Base-by-base conservation (phyloP, 805 yeast genomes). In the Pichia nakasei region DNA sequence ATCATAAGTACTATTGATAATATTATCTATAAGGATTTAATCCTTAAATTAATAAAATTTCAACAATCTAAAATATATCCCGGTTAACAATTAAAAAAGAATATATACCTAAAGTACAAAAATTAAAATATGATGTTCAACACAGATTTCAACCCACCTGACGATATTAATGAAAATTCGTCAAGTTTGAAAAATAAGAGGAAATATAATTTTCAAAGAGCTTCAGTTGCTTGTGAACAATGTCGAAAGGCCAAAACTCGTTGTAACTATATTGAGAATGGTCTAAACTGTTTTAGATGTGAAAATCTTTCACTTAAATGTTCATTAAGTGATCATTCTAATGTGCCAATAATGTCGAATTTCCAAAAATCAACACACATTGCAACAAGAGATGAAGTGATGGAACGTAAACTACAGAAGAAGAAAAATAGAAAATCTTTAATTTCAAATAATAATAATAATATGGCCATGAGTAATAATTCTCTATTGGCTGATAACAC, bases 221-320 rank as follows among this genome's bases (percentile, higher is more conserved):
- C 56, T 13, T 29, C 49, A 2, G 39, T 52, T 26, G 56, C 55
- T 8, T 57, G 61, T 40, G 45, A 43, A 20, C 54, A 52, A 34
- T 57, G 61, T 40, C 43, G 60, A 18, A 50, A 51, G 33, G 49
- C 59, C 4, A 57, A 57, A 41, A 52, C 59, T 1, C 46, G 58
- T n/a, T 57, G 61, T 43, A 52, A 52, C 33, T 50, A 54, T 40
- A 42, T 53, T 11, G 43, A 46, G 20, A 41, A 48, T 37, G 57
- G 58, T 20, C 34, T 46, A n/a, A 48, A 45, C 12, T 57, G 61
- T 42, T 52, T 56, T 37, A 50, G 61, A n/a, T 57, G 61, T 46
- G 51, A 52, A 19, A 56, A 53, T 32, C 41, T 55, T 29, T 52
- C 53, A 4, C 27, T 51, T 9, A 39, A 43, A 32, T 57, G 61